Conservation (phyloP, 768 basidiomycete genomes). For the Dentipellis fragilis region DNA sequence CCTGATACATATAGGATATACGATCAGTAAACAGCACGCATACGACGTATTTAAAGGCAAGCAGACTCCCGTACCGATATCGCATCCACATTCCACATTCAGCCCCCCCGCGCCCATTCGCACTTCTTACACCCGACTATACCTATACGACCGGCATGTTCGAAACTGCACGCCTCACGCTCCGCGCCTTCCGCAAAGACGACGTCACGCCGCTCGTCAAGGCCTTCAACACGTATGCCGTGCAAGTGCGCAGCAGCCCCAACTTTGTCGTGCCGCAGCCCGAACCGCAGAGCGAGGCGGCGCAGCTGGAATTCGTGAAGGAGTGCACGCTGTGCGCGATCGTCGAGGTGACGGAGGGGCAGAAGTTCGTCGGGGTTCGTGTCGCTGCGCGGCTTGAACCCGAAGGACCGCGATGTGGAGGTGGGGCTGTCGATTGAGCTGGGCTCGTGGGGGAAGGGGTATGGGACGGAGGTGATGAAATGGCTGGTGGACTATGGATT, state of each 20-base stretch:
- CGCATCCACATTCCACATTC: too few relatives aligned
- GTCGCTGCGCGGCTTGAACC: background rate
- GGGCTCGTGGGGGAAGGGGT: constrained; percentile 9
- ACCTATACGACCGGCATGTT: background rate
- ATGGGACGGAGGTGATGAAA: constrained; percentile 8
- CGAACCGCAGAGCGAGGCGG: background rate
- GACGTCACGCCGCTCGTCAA: constrained; percentile 22
- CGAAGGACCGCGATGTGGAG: background rate
- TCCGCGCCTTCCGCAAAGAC: constrained; percentile 23
- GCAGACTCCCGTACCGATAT: too few relatives aligned
- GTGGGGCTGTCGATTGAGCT: constrained; percentile 5
- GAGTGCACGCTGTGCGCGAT: constrained; percentile 2
- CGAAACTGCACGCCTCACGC: constrained; percentile 23
- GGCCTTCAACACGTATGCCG: constrained; percentile 22
- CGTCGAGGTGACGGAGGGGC: constrained; percentile 6
- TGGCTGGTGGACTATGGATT: constrained; percentile 7
- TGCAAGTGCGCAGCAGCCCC: constrained; percentile 15
- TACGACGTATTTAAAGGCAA: too few relatives aligned
- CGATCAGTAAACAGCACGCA: too few relatives aligned
- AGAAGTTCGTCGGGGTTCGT: constrained; percentile 7
- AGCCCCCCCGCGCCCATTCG: too few relatives aligned
- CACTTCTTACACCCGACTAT: too few relatives aligned
- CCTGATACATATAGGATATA: too few relatives aligned
- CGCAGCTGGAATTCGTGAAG: background rate
- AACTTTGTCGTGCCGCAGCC: constrained; percentile 9